A percentile compares a stretch with the other conserved stretches of the same genome.
These are phyloP conservation scores for Astragalus membranaceus DNA, from an alignment of 306 rosid genomes.

Conservation along the genomic window DNA sequence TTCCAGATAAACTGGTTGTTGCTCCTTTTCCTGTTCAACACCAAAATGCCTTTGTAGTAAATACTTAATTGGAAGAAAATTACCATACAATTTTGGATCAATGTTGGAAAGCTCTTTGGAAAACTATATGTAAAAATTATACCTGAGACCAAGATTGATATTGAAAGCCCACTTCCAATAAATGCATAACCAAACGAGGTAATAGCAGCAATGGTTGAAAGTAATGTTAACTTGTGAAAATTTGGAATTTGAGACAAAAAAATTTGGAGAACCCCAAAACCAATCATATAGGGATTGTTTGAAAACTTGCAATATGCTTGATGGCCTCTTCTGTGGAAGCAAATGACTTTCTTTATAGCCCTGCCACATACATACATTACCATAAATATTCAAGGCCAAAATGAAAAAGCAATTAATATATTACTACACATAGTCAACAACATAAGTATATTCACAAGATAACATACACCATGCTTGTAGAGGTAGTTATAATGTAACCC, in stretches of 20 bases:
- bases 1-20: conserved; percentile 26
- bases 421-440: not conserved
- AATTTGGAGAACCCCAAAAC: conserved; percentile 41
- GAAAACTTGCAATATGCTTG: conserved; percentile 55
- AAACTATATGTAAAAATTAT: not conserved
- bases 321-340: conserved; percentile 41
- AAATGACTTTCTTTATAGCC: conserved; percentile 50
- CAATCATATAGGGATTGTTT: conserved; percentile 55
- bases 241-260: conserved; percentile 55
- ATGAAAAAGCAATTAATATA: not conserved
- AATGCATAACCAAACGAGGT: conserved; percentile 60
- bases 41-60: not conserved
- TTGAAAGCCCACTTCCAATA: conserved; percentile 54
- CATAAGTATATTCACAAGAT: not conserved
- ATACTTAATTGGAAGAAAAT: not conserved
- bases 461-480: conserved; percentile 47
- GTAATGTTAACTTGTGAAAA: conserved; percentile 46
- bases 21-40: conserved; percentile 35
- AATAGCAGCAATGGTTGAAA: conserved; percentile 52
- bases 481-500: conserved; percentile 42
- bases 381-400: not conserved
- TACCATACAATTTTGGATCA: not conserved
- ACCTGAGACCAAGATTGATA: conserved; percentile 31
- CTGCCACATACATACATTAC: conserved; percentile 20
- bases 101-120: not conserved